Base-by-base conservation (phyloP, 768 basidiomycete species). In the Russula virescens region DNA sequence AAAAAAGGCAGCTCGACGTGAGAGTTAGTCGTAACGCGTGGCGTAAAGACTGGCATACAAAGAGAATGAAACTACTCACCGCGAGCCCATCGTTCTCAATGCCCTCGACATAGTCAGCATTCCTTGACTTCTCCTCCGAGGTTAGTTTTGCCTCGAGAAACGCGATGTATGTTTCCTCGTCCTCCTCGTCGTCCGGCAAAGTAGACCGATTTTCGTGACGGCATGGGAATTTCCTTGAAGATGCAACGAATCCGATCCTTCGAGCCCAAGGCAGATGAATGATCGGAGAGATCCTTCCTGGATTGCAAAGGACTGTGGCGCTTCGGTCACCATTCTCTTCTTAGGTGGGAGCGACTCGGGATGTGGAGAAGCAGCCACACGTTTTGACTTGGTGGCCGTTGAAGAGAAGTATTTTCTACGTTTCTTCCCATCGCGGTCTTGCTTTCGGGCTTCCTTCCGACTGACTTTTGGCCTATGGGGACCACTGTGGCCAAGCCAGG, bases 151-250 rank as follows among this genome's bases (percentile, higher is more conserved):
- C 77, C 72, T 98, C 95, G 13, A 97, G 75, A 74, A 89, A 86
- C 0, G 85, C 80, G 47, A 98, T 97, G 70, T 95, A 92, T 0
- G 81, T 80, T 69, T 95, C 94, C 68, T 98, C 95, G 38, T 88
- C 81, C 34, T 78, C 74, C 63, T n/a, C n/a, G n/a, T n/a, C n/a
- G n/a, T 91, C 82, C 60, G 66, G 57, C 34, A 31, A 31, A 31
- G 31, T 31, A 31, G 31, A 31, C 5, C 68, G 69, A 5, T 61
- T 66, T 0, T 61, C 70, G 23, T 76, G 71, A 62, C 72, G 78
- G 53, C 77, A 75, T 13, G 78, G 69, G 2, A 76, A 71, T 1
- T 73, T 76, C 49, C 66, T 71, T 0, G 46, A 26, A 23, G 67
- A 65, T 16, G 63, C 1, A 35, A 57, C 25, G 61, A 9, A 48